Conservation (phyloP, 768 basidiomycete species). For the Lactarius vividus region DNA sequence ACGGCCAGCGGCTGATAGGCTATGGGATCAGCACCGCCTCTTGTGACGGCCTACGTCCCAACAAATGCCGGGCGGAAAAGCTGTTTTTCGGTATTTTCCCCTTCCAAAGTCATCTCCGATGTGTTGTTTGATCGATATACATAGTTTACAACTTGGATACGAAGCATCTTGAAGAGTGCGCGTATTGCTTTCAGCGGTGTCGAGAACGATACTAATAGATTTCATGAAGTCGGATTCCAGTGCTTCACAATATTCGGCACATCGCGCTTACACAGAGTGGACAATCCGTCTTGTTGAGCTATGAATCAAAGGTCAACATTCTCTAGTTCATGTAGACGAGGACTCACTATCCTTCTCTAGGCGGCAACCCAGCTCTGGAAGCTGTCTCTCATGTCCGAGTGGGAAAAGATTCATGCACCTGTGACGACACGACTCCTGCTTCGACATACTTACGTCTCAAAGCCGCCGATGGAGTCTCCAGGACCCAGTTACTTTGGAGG, state of each 20-base stretch:
- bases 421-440: constrained; percentile 33
- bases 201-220: constrained; percentile 19
- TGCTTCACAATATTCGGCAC: constrained; percentile 69
- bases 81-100: no score
- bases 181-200: neutral
- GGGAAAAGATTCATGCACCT: constrained; percentile 38
- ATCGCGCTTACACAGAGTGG: constrained; percentile 62
- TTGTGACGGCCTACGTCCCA: no score
- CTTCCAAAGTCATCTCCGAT: no score
- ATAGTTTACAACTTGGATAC: neutral
- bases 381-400: constrained; percentile 32
- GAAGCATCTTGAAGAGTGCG: neutral
- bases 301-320: constrained; percentile 51
- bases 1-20: no score
- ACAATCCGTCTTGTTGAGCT: constrained; percentile 49
- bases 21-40: no score
- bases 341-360: neutral
- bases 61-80: no score
- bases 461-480: constrained; percentile 64
- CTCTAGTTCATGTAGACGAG: constrained; percentile 38
- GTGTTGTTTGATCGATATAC: neutral
- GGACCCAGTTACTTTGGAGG: constrained; percentile 84
- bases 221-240: constrained; percentile 58
- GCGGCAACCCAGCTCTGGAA: no score
- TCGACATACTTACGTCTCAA: constrained; percentile 75